phyloP scores from a whole-genome alignment of 495 filamentous ascomycete genomes.

The Penicillium paxilli region DNA sequence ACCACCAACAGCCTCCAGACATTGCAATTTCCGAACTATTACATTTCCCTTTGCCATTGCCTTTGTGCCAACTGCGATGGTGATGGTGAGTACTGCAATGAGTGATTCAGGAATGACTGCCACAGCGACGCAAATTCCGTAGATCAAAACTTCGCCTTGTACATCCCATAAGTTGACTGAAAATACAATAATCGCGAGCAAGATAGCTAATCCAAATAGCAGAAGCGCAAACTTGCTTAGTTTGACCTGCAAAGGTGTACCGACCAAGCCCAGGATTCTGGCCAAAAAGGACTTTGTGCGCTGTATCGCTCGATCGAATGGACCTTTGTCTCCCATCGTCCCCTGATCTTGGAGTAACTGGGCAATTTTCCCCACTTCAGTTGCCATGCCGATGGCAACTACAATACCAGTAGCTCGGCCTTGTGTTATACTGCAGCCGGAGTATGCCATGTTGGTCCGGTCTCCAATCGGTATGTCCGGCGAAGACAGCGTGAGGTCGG shows the following conservation, averaged over 20 bases:
- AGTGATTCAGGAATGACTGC: conserved; percentile 75
- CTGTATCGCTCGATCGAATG: conserved; percentile 59
- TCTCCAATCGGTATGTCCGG: conserved; percentile 65
- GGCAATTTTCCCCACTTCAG: conserved; percentile 85
- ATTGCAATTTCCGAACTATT: conserved; percentile 75
- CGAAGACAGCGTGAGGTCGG: conserved; percentile 61
- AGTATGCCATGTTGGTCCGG: conserved; percentile 68
- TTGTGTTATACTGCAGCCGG: conserved; percentile 68
- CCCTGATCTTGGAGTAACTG: conserved; percentile 50
- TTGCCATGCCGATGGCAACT: conserved; percentile 74
- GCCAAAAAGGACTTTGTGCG: conserved; percentile 56
- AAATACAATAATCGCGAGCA: conserved; percentile 79
- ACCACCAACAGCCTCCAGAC: conserved; percentile 79
- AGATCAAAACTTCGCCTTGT: conserved; percentile 73
- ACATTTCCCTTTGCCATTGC: conserved; percentile 77
- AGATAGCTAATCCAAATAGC: conserved; percentile 71
- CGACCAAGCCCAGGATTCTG: conserved; percentile 71
- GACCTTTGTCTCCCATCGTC: conserved; percentile 62
- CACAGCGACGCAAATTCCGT: conserved; percentile 74
- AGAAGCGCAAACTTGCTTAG: conserved; percentile 73
- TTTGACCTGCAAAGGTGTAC: conserved; percentile 82
- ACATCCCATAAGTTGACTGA: conserved; percentile 71
- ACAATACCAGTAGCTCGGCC: conserved; percentile 66
- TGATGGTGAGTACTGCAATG: conserved; percentile 74
- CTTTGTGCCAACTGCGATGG: conserved; percentile 69